Evolutionary conservation across 306 rosid genomes (phyloP), one percentile per base, ranked within the genome.

Genomic region (Cicer arietinum): DNA sequence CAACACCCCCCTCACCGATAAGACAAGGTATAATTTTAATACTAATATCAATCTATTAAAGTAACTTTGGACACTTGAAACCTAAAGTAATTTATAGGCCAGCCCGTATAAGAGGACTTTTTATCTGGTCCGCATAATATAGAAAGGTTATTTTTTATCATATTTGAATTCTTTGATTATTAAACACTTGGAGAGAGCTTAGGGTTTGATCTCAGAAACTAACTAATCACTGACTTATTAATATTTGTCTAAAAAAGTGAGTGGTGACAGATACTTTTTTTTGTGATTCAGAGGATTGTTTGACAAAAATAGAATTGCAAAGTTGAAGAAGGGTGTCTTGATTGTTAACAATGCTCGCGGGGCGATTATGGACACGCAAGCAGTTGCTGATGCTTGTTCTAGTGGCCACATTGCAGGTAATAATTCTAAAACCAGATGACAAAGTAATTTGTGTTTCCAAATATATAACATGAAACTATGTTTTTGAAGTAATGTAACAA

Each of bases 331-430:
- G 83, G 98, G 97, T 79, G 97, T 94, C 67, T 75, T 89, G 84
- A 83, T 89, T 43, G 97, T 90, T 61, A 91, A 89, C 91, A 93
- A 93, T 83, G 98, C 98, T 75, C 87, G 97, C 11, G 99, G 96
- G 4, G 99, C 99, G 20, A 86, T 94, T 63, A 88, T 92, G 99
- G 96, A 94, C 6, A 83, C 97, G 0, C 93, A 91, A 79, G 97
- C 98, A 10, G 89, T 94, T 71, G 94, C 86, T 6, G 95, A 94
- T 62, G 97, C 95, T 85, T 88, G 90, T 76, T 73, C 88, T 41
- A 91, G 85, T 59, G 98, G 98, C n/a, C 98, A 91, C 37, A 77
- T 94, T 77, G 97, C 82, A 70, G 98, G 98, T 94, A 85, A 82
- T 94, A 84, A 82, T 62, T 77, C 50, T 66, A 42, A 77, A 77